A percentile compares a stretch with the other conserved stretches of the same genome.
Evolutionary conservation across 2,329 filamentous ascomycete species (phyloP).

Genomic region (Penicillium paneum): DNA sequence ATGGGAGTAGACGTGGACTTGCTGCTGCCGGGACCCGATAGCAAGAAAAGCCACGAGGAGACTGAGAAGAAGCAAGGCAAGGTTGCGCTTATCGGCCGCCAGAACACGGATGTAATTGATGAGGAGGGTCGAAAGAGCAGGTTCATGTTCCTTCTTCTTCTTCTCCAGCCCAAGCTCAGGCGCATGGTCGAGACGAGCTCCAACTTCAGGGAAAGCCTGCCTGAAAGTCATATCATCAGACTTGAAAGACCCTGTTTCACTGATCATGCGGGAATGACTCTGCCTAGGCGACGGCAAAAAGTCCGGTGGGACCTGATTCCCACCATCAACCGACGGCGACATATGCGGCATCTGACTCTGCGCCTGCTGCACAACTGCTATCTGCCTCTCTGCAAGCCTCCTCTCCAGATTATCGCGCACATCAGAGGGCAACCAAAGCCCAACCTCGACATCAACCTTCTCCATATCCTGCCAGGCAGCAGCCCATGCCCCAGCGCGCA

Average conservation of each 20-base stretch:
- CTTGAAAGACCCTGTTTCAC: conserved; percentile 10
- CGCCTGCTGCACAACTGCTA: conserved; percentile 16
- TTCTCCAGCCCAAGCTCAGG: conserved; percentile 8
- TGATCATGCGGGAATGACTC: conserved; percentile 7
- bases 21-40: conserved; percentile 5
- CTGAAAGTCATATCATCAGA: neutral
- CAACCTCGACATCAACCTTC: conserved; percentile 89
- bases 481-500: conserved; percentile 86
- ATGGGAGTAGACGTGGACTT: neutral
- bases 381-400: conserved; percentile 42
- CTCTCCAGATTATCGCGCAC: conserved; percentile 51
- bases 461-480: conserved; percentile 98
- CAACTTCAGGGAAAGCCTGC: conserved; percentile 7
- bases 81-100: conserved; percentile 53
- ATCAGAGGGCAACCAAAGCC: conserved; percentile 61
- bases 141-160: conserved; percentile 32
- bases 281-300: conserved; percentile 9
- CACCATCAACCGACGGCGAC: neutral
- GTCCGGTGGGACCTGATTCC: neutral
- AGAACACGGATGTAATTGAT: conserved; percentile 54
- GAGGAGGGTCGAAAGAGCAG: conserved; percentile 52
- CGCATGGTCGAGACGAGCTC: conserved; percentile 5
- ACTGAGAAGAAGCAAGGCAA: conserved; percentile 31
- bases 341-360: conserved; percentile 6
- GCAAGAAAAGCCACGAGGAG: conserved; percentile 15